Percentiles rank a stretch among this genome's conserved stretches.
These are phyloP conservation scores for Ceratocystis ficicola DNA, from an alignment of 2,329 filamentous ascomycete species.

Conservation along the genomic window DNA sequence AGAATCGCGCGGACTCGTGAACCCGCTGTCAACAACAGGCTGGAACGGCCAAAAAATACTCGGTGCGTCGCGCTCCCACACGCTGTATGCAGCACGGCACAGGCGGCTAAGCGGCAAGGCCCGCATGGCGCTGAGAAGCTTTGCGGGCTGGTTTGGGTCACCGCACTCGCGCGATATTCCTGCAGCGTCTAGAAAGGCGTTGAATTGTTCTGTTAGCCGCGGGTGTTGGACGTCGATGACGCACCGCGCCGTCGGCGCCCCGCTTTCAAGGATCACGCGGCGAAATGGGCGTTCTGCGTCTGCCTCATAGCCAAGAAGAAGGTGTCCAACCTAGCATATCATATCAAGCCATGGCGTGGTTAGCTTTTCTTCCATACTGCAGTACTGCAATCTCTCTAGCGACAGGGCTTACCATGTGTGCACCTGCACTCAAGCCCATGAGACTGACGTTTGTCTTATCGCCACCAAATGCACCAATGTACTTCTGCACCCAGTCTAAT, in stretches of 20 bases:
- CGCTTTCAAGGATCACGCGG: constrained; percentile 46
- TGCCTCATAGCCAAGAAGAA: constrained; percentile 42
- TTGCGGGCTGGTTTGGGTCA: constrained; percentile 35
- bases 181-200: constrained; percentile 33
- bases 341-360: constrained; percentile 12
- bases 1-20: constrained; percentile 30
- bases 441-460: constrained; percentile 46
- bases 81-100: neutral
- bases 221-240: constrained; percentile 43
- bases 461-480: constrained; percentile 49
- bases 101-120: constrained; percentile 31
- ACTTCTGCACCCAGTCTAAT: constrained; percentile 48
- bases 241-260: constrained; percentile 43
- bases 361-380: constrained; percentile 16
- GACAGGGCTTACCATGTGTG: constrained; percentile 41
- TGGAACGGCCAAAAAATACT: constrained; percentile 53
- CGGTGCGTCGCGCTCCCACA: neutral
- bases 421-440: constrained; percentile 50
- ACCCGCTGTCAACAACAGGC: constrained; percentile 49
- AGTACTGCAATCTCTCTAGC: neutral
- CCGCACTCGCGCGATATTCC: constrained; percentile 14
- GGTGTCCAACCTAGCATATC: constrained; percentile 48
- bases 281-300: constrained; percentile 36
- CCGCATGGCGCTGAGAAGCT: constrained; percentile 29
- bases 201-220: constrained; percentile 44